Base-by-base conservation (phyloP, 306 rosid species). In the Arachis hypogaea region DNA sequence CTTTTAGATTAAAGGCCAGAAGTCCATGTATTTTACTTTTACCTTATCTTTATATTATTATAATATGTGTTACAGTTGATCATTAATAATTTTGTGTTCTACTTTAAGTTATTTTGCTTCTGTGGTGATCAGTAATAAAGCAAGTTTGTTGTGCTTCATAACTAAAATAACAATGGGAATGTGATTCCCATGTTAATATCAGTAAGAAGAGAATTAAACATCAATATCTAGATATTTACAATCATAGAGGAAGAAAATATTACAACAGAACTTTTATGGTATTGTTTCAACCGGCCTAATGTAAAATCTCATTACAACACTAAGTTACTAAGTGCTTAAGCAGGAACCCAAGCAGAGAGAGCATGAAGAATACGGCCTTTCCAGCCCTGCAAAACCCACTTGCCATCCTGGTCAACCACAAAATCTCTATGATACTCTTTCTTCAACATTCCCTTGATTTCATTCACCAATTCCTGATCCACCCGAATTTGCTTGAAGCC, bases 341-440 rank as follows among this genome's bases (percentile, higher is more conserved):
- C 85, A 44, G 91, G 87, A 64, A 55, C 65, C 98, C 98, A 94
- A 63, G 75, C 85, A 51, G 97, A 88, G 43, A 94, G 30, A n/a
- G 91, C 97, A 46, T 86, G 63, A 9, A 82, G 43, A 62, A 85
- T 78, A 29, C 95, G 83, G 1, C 97, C 98, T 69, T 86, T 88
- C 96, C 98, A 94, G 5, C 97, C 98, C 75, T 83, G 95, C 78
- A 88, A 47, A 83, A 89, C 63, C 96, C 94, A 91, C 72, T 77
- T 80, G 11, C 96, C 96, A 68, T 89, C 92, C 73, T 76, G 86
- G 2, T 83, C 89, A 4, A 89, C 79, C 4, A 73, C 75, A 36
- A 91, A 91, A 63, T 91, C 95, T 64, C 78, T 84, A 40, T 94
- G 96, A 76, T 89, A 89, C 54, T 89, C 91, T 0, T 5, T 73